phyloP scores from a whole-genome alignment of 257 asterid genomes.

The Penstemon eatonii region DNA sequence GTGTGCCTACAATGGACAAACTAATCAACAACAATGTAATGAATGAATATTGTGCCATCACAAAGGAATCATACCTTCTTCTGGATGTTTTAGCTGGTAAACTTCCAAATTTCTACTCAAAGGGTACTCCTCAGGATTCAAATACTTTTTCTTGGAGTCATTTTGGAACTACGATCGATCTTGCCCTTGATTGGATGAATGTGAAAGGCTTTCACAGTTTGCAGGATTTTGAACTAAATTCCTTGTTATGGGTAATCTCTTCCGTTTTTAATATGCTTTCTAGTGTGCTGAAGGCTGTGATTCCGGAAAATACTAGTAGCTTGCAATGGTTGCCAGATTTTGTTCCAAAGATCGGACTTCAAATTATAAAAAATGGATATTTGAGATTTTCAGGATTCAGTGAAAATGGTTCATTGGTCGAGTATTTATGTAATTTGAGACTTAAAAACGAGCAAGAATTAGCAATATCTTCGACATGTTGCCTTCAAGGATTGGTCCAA shows the following conservation, averaged over 20 bases:
- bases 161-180: slow-evolving; percentile 65
- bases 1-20: slow-evolving; percentile 58
- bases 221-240: slow-evolving; percentile 45
- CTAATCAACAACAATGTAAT: slow-evolving; percentile 50
- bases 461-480: slow-evolving; percentile 71
- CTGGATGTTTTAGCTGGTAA: slow-evolving; percentile 63
- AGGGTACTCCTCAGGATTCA: slow-evolving; percentile 38
- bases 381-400: slow-evolving; percentile 42
- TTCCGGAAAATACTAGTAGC: slow-evolving; percentile 47
- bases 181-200: slow-evolving; percentile 67
- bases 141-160: slow-evolving; percentile 74
- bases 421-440: slow-evolving; percentile 58
- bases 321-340: slow-evolving; percentile 81
- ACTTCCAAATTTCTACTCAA: slow-evolving; percentile 72
- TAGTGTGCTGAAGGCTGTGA: slow-evolving; percentile 66
- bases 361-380: slow-evolving; percentile 53
- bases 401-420: slow-evolving; percentile 48
- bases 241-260: slow-evolving; percentile 71
- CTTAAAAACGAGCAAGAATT: slow-evolving; percentile 40
- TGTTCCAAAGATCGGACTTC: slow-evolving; percentile 74
- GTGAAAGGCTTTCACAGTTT: slow-evolving; percentile 39
- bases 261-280: slow-evolving; percentile 71
- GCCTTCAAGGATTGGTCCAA: slow-evolving; percentile 79
- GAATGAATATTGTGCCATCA: slow-evolving; percentile 64
- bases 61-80: slow-evolving; percentile 78